These are phyloP conservation scores for Wolfiporia cocos DNA, from an alignment of 1,284 basidiomycete species.

Conservation along the genomic window DNA sequence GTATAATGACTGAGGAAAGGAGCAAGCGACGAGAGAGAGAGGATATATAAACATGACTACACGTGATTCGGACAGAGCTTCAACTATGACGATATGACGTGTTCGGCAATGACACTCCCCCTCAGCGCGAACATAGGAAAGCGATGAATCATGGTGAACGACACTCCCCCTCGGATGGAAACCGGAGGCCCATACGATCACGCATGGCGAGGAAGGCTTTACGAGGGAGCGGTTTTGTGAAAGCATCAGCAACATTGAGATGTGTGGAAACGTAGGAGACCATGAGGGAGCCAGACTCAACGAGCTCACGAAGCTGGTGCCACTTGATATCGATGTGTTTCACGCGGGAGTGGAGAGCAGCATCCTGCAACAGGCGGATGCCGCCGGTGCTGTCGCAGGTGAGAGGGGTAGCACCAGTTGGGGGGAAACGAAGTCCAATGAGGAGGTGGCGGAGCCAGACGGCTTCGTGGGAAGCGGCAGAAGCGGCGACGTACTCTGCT, in stretches of 20 bases:
- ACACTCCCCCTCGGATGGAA: background rate
- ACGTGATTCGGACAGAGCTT: too few species aligned
- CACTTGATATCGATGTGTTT: background rate
- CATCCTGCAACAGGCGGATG: background rate
- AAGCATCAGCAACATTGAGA: background rate
- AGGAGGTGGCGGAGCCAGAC: constrained; percentile 14
- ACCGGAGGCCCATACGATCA: background rate
- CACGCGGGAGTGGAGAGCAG: background rate
- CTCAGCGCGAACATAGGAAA: too few species aligned
- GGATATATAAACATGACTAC: too few species aligned
- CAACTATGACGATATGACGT: too few species aligned
- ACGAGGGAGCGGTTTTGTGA: background rate
- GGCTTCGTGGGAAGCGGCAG: constrained; percentile 14
- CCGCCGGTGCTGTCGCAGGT: background rate
- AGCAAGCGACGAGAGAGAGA: too few species aligned
- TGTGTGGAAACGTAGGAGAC: background rate
- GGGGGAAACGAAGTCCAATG: background rate
- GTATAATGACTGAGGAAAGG: too few species aligned
- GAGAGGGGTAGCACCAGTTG: background rate
- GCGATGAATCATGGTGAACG: background rate
- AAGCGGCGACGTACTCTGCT: constrained; percentile 30
- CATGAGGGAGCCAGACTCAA: background rate
- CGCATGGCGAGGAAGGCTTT: background rate
- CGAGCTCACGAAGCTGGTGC: background rate
- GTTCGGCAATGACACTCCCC: too few species aligned